Evolutionary conservation across 768 basidiomycete genomes (phyloP), one percentile per base, ranked within the genome.

Genomic region (Pulveroboletus sp.): DNA sequence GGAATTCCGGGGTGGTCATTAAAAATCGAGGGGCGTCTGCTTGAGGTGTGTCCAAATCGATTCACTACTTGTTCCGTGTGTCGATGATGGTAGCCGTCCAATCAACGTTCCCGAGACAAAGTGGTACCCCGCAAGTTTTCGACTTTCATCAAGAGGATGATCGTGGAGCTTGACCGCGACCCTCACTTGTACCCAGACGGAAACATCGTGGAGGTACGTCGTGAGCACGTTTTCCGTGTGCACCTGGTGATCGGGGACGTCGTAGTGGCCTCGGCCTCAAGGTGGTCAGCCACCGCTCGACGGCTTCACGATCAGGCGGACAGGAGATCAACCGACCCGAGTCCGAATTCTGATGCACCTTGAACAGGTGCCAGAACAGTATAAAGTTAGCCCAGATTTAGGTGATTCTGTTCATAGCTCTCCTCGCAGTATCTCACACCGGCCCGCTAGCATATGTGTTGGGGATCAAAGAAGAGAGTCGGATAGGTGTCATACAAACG

Each of bases 1-100:
- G 89, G 89, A 2, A 86, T 94, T 37, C 89, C 93, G 5, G 88
- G 90, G 0, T 97, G 92, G 92, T 76, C 81, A 31, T 74, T 97
- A 50, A 87, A 81, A 64, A 77, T 96, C 34, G 94, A 97, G 57
- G 93, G 93, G 2, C 77, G 93, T 41, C 63, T 97, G 46, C 72
- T 97, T 6, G 88, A 89, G 78, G 88, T 85, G 50, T 45, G 80
- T 71, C 38, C 35, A 5, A 19, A 7, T 39, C 31, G 8, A 8
- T 5, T 4, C 19, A 19, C 20, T 7, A 26, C 6, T 34, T 13
- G 2, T 5, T 16, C 10, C 9, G 36, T 43, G 29, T 43, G 12
- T 26, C 48, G 8, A 49, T 9, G 2, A 39, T 2, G 37, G 1
- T 6, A 88, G 85, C 69, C 73, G 19, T 75, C 79, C 1, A 84